Evolutionary conservation across 495 filamentous ascomycete species (phyloP), one percentile per base, ranked within the genome.

Genomic region (Penicillium ochrochloron): DNA sequence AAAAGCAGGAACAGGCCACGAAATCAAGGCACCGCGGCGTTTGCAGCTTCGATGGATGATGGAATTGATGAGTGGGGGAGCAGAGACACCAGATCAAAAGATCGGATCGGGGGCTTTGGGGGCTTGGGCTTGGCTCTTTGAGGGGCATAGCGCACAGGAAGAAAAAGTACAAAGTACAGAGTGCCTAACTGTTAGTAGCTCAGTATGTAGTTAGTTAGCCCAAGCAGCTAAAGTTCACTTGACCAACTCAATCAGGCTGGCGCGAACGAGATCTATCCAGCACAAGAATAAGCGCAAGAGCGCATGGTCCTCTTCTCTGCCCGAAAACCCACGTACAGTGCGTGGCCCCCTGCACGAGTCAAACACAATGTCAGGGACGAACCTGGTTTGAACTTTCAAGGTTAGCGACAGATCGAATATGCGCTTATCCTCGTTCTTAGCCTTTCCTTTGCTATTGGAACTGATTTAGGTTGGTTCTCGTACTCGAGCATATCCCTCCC

Each of bases 1-100:
- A 56, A 6, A 66, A 66, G 52, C 63, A 65, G 63, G 57, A 65
- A 57, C 57, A 56, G 23, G 34, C 17, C 1, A 19, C 27, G 41
- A 41, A 60, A 41, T 41, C 11, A 42, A 42, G 23, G 27, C 21
- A 48, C 51, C n/a, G 27, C 6, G 15, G 10, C 1, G 5, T 21
- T 52, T 31, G 25, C 48, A 29, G 48, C 3, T 19, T 19, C 44
- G 37, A 23, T 52, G 25, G 12, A 15, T 0, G 48, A 17, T 31
- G 42, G 23, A 6, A 48, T 48, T 19, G 9, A 19, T 48, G 19
- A 15, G 42, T 41, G 37, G 37, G 14, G 37, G 15, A 37, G 10
- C 3, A 15, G 37, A 41, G 15, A 27, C 25, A 27, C 4, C 25
- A 27, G 25, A n/a, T 6, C 29, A 31, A 31, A 2, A 31, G 29